Conservation (phyloP, 352 stramenopile genomes). For the Elongisporangium prolatum region DNA sequence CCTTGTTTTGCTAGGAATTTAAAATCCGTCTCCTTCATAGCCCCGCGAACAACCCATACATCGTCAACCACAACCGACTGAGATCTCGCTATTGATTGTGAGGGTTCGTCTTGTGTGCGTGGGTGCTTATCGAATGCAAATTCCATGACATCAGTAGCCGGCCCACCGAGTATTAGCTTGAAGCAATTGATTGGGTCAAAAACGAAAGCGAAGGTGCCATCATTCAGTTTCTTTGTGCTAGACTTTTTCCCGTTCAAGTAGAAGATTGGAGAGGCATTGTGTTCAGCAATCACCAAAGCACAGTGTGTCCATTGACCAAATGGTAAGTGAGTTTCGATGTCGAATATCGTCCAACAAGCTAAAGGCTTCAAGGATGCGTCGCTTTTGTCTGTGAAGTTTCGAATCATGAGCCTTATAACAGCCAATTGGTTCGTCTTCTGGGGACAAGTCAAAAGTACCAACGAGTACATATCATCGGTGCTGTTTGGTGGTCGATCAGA, state of each 20-base stretch:
- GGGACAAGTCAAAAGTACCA: neutral
- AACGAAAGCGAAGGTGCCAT: neutral
- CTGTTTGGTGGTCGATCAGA: neutral
- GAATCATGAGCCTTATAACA: neutral
- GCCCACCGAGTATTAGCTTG: neutral
- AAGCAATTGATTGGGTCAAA: neutral
- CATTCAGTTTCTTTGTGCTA: neutral
- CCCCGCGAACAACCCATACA: slow-evolving; percentile 12
- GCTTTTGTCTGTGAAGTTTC: neutral
- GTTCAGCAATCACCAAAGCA: neutral
- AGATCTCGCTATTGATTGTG: neutral
- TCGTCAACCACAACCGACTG: slow-evolving; percentile 22
- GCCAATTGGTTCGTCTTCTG: neutral
- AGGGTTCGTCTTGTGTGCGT: neutral
- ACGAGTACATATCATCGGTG: neutral
- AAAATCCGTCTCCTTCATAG: slow-evolving; percentile 11
- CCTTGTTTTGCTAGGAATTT: slow-evolving; percentile 17
- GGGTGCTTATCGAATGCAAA: neutral
- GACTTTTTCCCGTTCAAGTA: neutral
- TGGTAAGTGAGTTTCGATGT: neutral
- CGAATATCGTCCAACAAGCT: neutral
- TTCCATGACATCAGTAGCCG: no score
- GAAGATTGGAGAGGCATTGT: neutral
- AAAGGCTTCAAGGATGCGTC: neutral
- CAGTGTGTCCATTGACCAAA: neutral